Evolutionary conservation across 495 filamentous ascomycete genomes (phyloP).

Genomic region (Hypoxylon intermedium): DNA sequence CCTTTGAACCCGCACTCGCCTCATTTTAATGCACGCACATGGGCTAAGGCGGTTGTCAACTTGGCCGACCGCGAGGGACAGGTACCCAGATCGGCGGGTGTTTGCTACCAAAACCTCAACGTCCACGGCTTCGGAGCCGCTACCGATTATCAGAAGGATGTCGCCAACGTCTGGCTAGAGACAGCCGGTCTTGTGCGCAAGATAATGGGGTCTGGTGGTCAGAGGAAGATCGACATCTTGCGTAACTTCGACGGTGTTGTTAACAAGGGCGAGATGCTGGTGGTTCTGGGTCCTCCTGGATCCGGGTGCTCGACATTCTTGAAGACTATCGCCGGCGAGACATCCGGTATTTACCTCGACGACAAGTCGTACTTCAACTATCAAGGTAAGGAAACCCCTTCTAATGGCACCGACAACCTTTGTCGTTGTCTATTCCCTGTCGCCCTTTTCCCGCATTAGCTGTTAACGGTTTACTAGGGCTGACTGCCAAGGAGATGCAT

Average conservation of each 20-base stretch:
- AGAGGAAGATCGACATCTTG: constrained; percentile 77
- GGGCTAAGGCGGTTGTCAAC: constrained; percentile 62
- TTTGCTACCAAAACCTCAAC: constrained; percentile 68
- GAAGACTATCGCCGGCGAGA: constrained; percentile 80
- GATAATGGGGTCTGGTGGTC: constrained; percentile 56
- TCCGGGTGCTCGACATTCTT: constrained; percentile 80
- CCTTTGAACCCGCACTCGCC: constrained; percentile 60
- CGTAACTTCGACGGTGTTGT: constrained; percentile 82
- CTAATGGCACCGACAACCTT: background rate
- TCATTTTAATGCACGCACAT: constrained; percentile 60
- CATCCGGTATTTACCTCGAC: constrained; percentile 73
- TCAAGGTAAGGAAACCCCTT: constrained; percentile 57
- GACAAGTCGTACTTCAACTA: constrained; percentile 74
- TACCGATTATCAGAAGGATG: constrained; percentile 82
- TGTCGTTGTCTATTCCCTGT: background rate
- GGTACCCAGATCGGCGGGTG: constrained; percentile 58
- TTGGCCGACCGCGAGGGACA: constrained; percentile 53
- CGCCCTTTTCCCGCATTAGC: no score
- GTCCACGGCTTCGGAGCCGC: constrained; percentile 78
- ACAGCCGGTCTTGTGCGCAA: constrained; percentile 53
- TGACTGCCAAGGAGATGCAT: constrained; percentile 68
- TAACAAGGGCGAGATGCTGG: constrained; percentile 76
- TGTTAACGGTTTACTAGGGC: constrained; percentile 45
- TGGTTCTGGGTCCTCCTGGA: constrained; percentile 80
- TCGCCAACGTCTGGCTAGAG: constrained; percentile 69